Evolutionary conservation across 176 grass and related monocot genomes (phyloP).

Genomic region (Bolboschoenus planiculmis): DNA sequence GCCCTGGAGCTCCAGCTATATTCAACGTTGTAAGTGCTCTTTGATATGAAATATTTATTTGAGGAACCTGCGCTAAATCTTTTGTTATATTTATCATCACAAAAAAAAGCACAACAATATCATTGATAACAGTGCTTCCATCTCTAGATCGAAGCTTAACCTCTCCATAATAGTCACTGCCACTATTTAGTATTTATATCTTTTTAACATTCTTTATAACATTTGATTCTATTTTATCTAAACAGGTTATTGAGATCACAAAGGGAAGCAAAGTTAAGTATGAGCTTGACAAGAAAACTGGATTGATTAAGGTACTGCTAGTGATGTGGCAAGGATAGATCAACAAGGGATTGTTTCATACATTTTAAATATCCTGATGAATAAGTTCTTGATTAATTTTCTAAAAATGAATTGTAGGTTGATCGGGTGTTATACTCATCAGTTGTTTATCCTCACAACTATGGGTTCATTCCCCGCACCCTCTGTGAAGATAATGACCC

Average conservation of each 20-base stretch:
- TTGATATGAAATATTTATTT: not conserved
- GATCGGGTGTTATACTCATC: conserved; percentile 84
- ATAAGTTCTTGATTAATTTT: not conserved
- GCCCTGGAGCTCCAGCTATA: conserved; percentile 68
- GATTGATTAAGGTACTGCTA: conserved; percentile 63
- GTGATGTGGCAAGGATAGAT: not conserved
- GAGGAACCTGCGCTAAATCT: not conserved
- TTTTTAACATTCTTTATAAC: not conserved
- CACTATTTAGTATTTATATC: not conserved
- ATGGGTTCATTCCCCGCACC: conserved; percentile 81
- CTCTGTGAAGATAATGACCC: conserved; percentile 96
- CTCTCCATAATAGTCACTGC: not conserved
- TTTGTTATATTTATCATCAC: not conserved
- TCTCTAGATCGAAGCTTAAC: not conserved
- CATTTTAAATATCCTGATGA: not conserved
- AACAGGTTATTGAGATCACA: conserved; percentile 78
- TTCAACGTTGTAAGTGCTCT: conserved; percentile 85
- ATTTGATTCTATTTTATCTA: not conserved
- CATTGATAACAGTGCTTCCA: not conserved
- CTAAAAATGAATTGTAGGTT: conserved; percentile 35
- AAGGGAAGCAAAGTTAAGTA: conserved; percentile 98
- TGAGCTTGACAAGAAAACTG: conserved; percentile 96
- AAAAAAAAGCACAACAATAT: not conserved
- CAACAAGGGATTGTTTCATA: not conserved
- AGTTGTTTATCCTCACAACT: conserved; percentile 93